phyloP scores from a whole-genome alignment of 2,329 filamentous ascomycete genomes.

The Alternaria brassicae region DNA sequence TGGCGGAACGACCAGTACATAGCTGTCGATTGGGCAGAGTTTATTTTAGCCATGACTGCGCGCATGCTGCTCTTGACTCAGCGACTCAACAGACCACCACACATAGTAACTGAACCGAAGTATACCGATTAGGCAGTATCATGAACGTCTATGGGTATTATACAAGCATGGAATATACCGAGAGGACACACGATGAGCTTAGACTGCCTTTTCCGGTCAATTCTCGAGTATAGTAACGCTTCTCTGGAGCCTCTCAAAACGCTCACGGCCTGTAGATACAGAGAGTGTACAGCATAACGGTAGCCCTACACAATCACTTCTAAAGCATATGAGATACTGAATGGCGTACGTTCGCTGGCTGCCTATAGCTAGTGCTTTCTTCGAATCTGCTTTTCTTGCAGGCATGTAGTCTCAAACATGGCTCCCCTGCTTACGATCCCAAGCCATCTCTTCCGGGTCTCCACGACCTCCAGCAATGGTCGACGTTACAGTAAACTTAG shows the following conservation, averaged over 20 bases:
- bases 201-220: not conserved
- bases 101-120: not conserved
- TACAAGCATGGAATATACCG: not conserved
- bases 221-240: not conserved
- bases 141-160: not conserved
- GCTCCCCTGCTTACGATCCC: slow-evolving; percentile 1
- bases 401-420: not conserved
- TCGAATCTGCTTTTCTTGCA: not conserved
- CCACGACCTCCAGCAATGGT: not conserved
- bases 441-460: not conserved
- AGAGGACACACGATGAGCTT: not conserved
- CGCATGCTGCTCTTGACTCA: not conserved
- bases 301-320: not conserved
- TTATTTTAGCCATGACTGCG: not conserved
- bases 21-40: not conserved
- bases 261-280: not conserved
- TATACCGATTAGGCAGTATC: not conserved
- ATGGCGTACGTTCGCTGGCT: not conserved
- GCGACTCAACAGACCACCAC: not conserved
- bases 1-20: not conserved
- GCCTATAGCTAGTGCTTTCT: not conserved
- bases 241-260: not conserved
- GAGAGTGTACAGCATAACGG: not conserved
- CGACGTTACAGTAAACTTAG: slow-evolving; percentile 26
- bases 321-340: not conserved